Base-by-base conservation (phyloP, 371 early-diverging fungal genomes). In the Saksenaea oblongispora region DNA sequence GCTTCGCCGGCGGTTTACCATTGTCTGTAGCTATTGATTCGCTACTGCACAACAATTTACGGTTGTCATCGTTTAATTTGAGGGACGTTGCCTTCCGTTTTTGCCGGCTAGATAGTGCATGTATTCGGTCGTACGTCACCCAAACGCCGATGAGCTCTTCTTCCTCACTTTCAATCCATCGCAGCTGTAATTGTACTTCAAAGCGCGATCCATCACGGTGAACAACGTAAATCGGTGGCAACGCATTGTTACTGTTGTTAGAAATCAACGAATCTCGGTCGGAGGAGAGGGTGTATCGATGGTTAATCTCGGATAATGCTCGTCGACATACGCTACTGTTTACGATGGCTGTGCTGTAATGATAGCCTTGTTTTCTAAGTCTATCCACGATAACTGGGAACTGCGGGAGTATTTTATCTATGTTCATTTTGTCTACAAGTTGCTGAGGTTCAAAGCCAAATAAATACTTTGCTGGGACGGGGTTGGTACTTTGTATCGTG, bases 391-490 rank as follows among this genome's bases (percentile, higher is more conserved):
- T 63, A 0, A 42, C 59, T 7, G 85, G 77, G 55, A 89, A 87
- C 54, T 87, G 83, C 1, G 89, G 91, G 31, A 90, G 66, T 37
- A 90, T 63, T 22, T 80, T 73, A 22, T 78, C 75, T 56, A 90
- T 84, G 17, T 80, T 67, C 57, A 74, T 64, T 15, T 70, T 76
- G 34, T 85, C 85, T 1, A 80, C 78, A 34, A 89, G 61, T 22
- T 79, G 71, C 2, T 69, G 66, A 1, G 80, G 66, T 0, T 79
- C 70, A 60, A 82, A 84, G 22, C 90, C 90, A 77, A 90, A 89
- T 5, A 90, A 72, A 58, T 89, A 90, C 67, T 89, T 89, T 34
- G 88, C 84, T 31, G 90, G 88, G 8, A 87, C 89, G 10, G 87
- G 75, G 62, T 84, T 90, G 62, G 83, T 83, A 39, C 86, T 82